A percentile compares a stretch with the other conserved stretches of the same genome.
Conservation (phyloP, 1,139 yeast species). For the Suzukiozyma palmioleophila region DNA sequence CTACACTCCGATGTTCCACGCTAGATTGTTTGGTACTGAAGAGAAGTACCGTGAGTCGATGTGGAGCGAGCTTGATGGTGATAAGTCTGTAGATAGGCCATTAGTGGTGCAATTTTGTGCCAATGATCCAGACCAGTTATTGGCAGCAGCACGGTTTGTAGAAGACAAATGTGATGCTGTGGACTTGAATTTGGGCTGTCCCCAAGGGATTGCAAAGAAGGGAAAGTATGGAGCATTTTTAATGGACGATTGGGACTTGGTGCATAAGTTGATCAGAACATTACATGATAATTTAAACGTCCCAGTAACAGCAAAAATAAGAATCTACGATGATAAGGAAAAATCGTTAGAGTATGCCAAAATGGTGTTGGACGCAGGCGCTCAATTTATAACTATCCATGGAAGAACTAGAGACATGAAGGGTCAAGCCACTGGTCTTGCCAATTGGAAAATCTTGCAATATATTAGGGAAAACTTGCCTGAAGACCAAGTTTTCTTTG, state of each 20-base stretch:
- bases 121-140: conserved; percentile 79
- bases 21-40: conserved; percentile 80
- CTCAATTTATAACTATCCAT: conserved; percentile 91
- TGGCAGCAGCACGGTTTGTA: conserved; percentile 78
- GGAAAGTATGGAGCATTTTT: conserved; percentile 94
- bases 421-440: conserved; percentile 92
- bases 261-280: conserved; percentile 63
- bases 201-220: conserved; percentile 93
- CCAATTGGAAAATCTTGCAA: conserved; percentile 81
- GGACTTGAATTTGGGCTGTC: conserved; percentile 93
- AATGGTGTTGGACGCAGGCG: conserved; percentile 92
- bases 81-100: conserved; percentile 64
- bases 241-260: conserved; percentile 95
- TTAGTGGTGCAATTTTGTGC: conserved; percentile 94
- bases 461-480: conserved; percentile 80
- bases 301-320: conserved; percentile 94
- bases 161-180: conserved; percentile 91
- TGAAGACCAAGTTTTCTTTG: conserved; percentile 78
- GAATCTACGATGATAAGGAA: conserved; percentile 82
- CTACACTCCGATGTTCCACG: conserved; percentile 97
- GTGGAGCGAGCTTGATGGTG: conserved; percentile 79
- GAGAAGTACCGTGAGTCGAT: conserved; percentile 74
- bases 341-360: conserved; percentile 84
- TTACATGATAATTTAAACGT: conserved; percentile 70
- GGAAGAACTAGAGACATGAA: conserved; percentile 97